Conservation (phyloP, 805 yeast species). For the Sugiyamaella boreocaroliniensis region DNA sequence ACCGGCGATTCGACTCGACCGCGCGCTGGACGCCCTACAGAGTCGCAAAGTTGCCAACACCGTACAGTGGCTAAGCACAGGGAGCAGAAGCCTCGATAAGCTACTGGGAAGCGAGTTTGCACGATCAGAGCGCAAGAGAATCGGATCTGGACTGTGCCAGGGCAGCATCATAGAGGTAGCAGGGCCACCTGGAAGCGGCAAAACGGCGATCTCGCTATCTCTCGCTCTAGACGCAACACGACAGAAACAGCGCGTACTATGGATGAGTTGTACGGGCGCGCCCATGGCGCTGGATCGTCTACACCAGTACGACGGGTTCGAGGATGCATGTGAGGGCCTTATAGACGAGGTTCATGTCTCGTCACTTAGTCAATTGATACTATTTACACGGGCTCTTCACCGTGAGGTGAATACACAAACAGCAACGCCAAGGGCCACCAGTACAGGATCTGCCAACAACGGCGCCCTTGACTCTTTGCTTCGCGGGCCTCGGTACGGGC, state of each 20-base stretch:
- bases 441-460: neutral
- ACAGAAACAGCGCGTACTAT: slow-evolving; percentile 20
- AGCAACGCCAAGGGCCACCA: neutral
- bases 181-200: slow-evolving; percentile 29
- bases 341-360: slow-evolving; percentile 5
- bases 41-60: neutral
- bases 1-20: neutral
- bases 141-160: slow-evolving; percentile 1
- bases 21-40: neutral
- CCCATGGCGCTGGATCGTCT: slow-evolving; percentile 21
- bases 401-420: neutral
- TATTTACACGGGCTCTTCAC: neutral
- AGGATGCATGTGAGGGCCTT: neutral
- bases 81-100: neutral
- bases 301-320: slow-evolving; percentile 11
- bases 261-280: slow-evolving; percentile 19
- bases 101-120: neutral
- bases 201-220: slow-evolving; percentile 20
- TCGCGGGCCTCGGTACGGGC: neutral
- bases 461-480: neutral
- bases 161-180: slow-evolving; percentile 21
- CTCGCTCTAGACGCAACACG: slow-evolving; percentile 17
- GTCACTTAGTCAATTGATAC: slow-evolving; percentile 14
- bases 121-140: neutral
- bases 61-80: neutral